phyloP scores from a whole-genome alignment of 352 stramenopile genomes.

The Phytophthora ramorum region DNA sequence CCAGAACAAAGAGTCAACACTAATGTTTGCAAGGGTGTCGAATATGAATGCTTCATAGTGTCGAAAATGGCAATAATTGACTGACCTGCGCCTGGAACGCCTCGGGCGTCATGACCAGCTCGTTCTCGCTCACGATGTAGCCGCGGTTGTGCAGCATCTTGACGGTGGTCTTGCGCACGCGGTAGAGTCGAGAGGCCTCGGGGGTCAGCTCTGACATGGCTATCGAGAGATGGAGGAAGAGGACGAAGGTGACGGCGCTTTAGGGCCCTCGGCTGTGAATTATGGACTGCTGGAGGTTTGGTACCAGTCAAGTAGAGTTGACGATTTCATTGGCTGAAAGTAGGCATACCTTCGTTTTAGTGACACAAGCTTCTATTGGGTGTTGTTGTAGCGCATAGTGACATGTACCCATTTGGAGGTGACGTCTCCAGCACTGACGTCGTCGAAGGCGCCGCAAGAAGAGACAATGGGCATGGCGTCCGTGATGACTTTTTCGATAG shows the following conservation, averaged over 20 bases:
- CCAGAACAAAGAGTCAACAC: background rate
- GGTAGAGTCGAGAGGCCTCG: conserved; percentile 91
- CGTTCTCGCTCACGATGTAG: conserved; percentile 98
- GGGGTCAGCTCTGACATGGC: conserved; percentile 81
- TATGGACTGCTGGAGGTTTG: conserved; percentile 6
- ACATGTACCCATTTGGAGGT: conserved; percentile 55
- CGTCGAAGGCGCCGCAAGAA: conserved; percentile 49
- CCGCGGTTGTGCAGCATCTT: conserved; percentile 96
- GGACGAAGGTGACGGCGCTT: background rate
- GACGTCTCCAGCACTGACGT: background rate
- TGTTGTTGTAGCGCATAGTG: conserved; percentile 31
- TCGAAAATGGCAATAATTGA: background rate
- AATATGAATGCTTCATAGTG: background rate
- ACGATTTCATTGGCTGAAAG: conserved; percentile 23
- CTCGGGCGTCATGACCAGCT: conserved; percentile 96
- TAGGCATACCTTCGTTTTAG: background rate
- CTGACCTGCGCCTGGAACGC: conserved; percentile 89
- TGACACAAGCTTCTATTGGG: conserved; percentile 21
- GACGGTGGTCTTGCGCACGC: conserved; percentile 95
- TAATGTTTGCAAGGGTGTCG: background rate
- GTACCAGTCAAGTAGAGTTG: conserved; percentile 7
- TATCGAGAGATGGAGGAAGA: background rate
- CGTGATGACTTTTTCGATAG: conserved; percentile 76
- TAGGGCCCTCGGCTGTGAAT: conserved; percentile 1
- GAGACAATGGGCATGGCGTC: conserved; percentile 77